Conservation (phyloP, 768 basidiomycete genomes). For the Boletus eberwhitei region DNA sequence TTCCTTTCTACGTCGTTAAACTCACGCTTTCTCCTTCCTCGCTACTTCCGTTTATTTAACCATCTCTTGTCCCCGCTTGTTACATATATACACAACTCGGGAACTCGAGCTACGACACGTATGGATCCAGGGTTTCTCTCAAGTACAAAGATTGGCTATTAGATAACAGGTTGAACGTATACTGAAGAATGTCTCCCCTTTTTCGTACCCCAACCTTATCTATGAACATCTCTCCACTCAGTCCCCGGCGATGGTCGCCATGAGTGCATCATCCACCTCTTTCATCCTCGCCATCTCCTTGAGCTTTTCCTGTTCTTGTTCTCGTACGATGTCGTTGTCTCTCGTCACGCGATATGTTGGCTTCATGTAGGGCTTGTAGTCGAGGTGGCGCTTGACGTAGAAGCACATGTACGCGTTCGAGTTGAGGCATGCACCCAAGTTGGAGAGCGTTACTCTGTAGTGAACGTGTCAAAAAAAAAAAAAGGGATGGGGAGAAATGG, state of each 20-base stretch:
- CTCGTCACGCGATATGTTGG: slow-evolving; percentile 66
- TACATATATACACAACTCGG: slow-evolving; percentile 4
- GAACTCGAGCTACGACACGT: slow-evolving; percentile 3
- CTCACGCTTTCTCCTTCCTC: slow-evolving; percentile 10
- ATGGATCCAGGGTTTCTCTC: slow-evolving; percentile 1
- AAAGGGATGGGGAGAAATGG: not conserved
- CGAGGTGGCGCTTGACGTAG: slow-evolving; percentile 86
- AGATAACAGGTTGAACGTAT: slow-evolving; percentile 15
- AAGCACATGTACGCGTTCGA: slow-evolving; percentile 93
- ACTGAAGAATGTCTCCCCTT: not conserved
- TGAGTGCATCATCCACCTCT: slow-evolving; percentile 64
- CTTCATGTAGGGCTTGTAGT: slow-evolving; percentile 70
- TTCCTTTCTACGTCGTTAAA: not conserved
- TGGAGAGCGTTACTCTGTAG: slow-evolving; percentile 67
- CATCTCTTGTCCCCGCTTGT: not conserved
- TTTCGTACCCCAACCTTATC: not conserved
- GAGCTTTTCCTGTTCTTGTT: slow-evolving; percentile 53
- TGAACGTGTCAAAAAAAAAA: not conserved
- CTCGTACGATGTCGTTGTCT: slow-evolving; percentile 62
- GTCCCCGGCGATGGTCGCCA: slow-evolving; percentile 41
- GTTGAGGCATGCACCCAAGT: slow-evolving; percentile 59
- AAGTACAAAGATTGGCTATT: not conserved
- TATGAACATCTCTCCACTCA: slow-evolving; percentile 4
- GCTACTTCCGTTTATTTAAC: not conserved
- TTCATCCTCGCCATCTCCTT: slow-evolving; percentile 50